Base-by-base conservation (phyloP, 2,329 filamentous ascomycete species). In the Parascedosporium putredinis region DNA sequence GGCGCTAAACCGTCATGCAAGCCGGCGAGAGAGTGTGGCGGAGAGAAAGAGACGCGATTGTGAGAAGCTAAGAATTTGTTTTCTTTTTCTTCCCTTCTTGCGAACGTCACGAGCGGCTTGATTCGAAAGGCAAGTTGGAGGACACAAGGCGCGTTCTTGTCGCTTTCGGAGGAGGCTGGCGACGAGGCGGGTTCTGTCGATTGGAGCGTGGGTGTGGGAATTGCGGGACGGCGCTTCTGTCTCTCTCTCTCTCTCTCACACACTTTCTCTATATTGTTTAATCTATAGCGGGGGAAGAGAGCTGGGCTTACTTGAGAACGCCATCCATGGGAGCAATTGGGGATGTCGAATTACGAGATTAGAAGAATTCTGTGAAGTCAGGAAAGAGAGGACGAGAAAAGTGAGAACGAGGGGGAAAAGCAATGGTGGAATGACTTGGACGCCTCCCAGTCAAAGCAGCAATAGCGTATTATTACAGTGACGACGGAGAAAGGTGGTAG, bases 301-400 rank as follows among this genome's bases (percentile, higher is more conserved):
- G 12, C 22, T 46, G 40, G 23, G 51, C 52, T 45, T 53, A 53
- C 52, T 51, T 38, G 42, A 50, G 36, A 36, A 47, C 34, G 45
- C 42, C 49, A 53, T 53, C 47, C 50, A 53, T 49, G 22, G 45
- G 45, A 51, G 25, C 47, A 38, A 50, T 38, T 43, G n/a, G 23
- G 8, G 50, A 31, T 24, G 31, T 12, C 16, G 43, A 31, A 33
- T 14, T 40, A 40, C 43, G 27, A 31, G 20, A 47, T 12, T 31
- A 31, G 25, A 31, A n/a, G 16, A 18, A 4, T 23, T 25, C 34
- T 38, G 38, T 40, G 20, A 27, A 18, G 22, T 22, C 10, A 20
- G 31, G 14, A 18, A 34, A 34, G 14, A 23, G 38, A 44, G 48
- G 9, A 47, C 7, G 27, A 31, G 27, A 31, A 31, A 12, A 31